Evolutionary conservation across 495 filamentous ascomycete species (phyloP).

Genomic region (Neurospora sp.): DNA sequence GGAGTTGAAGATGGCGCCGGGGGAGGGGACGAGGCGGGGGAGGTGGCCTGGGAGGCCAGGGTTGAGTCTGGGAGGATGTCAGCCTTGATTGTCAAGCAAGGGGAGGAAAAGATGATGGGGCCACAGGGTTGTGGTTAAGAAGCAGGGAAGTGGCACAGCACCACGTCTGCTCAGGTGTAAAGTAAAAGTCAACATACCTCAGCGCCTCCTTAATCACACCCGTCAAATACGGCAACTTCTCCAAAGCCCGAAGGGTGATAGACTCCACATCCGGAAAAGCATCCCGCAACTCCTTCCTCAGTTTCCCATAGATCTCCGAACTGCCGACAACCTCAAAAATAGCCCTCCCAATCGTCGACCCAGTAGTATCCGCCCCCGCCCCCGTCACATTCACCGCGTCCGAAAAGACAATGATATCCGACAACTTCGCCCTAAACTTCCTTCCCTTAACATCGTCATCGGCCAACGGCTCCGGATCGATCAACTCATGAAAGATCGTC

Average conservation of each 20-base stretch:
- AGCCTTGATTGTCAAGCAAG: too few relatives aligned
- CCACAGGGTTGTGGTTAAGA: background rate
- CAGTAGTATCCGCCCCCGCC: slow-evolving; percentile 33
- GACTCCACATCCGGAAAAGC: slow-evolving; percentile 23
- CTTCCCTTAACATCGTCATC: slow-evolving; percentile 11
- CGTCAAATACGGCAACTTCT: slow-evolving; percentile 26
- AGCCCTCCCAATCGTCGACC: slow-evolving; percentile 28
- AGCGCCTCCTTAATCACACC: slow-evolving; percentile 27
- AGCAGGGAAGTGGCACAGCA: background rate
- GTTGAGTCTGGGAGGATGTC: slow-evolving; percentile 6
- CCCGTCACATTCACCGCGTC: slow-evolving; percentile 26
- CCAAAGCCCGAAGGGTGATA: slow-evolving; percentile 7
- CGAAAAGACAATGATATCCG: slow-evolving; percentile 11
- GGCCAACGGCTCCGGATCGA: slow-evolving; percentile 8
- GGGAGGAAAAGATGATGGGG: too few relatives aligned
- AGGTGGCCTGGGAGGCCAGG: slow-evolving; percentile 11
- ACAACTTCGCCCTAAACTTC: slow-evolving; percentile 15
- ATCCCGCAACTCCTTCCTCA: slow-evolving; percentile 23
- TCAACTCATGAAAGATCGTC: slow-evolving; percentile 19
- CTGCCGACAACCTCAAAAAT: slow-evolving; percentile 27
- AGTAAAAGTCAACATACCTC: background rate
- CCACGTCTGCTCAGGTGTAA: background rate
- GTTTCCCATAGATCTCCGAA: slow-evolving; percentile 16
- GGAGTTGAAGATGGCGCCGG: slow-evolving; percentile 14
- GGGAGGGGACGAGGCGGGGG: slow-evolving; percentile 17